Percentiles rank a stretch among this genome's conserved stretches.
Evolutionary conservation across 2,329 filamentous ascomycete genomes (phyloP).

Genomic region (Paecilomyces niveus): DNA sequence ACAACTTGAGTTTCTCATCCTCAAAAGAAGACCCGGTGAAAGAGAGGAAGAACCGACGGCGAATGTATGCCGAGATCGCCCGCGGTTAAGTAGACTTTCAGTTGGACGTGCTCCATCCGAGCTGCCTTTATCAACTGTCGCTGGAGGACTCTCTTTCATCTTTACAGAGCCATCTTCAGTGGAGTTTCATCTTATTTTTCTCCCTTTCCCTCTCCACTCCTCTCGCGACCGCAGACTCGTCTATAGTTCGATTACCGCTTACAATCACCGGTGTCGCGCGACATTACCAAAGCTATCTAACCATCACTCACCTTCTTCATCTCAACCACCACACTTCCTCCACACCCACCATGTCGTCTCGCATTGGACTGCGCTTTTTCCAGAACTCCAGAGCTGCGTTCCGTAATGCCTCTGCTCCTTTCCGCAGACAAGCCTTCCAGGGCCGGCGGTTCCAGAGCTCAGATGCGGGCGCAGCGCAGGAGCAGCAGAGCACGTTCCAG

Average conservation of each 20-base stretch:
- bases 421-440: conserved; percentile 43
- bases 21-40: neutral
- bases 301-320: conserved; percentile 2
- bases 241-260: neutral
- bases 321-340: conserved; percentile 9
- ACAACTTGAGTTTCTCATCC: neutral
- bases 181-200: neutral
- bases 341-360: conserved; percentile 40
- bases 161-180: neutral
- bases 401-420: conserved; percentile 49
- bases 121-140: too few relatives aligned
- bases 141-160: neutral
- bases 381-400: conserved; percentile 43
- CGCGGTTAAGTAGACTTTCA: neutral
- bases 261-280: conserved; percentile 4
- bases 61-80: neutral
- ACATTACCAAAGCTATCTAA: conserved; percentile 7
- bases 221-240: neutral
- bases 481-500: conserved; percentile 53
- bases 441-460: conserved; percentile 66
- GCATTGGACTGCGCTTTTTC: conserved; percentile 52
- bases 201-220: conserved; percentile 1
- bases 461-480: conserved; percentile 42
- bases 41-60: neutral
- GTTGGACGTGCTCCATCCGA: neutral